Percentiles rank a stretch among this genome's conserved stretches.
Evolutionary conservation across 768 basidiomycete species (phyloP).

Genomic region (Lactifluus piperatus): DNA sequence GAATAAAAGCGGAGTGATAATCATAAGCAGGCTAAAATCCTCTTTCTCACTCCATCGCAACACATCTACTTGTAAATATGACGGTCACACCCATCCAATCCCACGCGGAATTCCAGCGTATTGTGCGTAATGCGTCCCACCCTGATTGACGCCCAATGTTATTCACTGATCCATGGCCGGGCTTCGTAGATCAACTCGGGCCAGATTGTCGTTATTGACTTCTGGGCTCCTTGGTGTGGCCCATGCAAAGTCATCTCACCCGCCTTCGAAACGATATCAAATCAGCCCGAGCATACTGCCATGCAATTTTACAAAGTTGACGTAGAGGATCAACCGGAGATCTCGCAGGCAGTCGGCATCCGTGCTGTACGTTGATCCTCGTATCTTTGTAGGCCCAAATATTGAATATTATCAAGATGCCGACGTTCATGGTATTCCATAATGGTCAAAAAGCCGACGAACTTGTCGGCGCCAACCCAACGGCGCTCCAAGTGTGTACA

Average conservation of each 20-base stretch:
- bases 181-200: slow-evolving; percentile 35
- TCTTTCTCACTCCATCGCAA: not conserved
- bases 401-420: slow-evolving; percentile 29
- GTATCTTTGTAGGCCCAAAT: not conserved
- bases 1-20: not conserved
- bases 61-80: not conserved
- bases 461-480: slow-evolving; percentile 42
- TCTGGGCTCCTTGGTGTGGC: slow-evolving; percentile 75
- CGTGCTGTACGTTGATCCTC: slow-evolving; percentile 43
- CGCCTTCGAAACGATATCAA: slow-evolving; percentile 49
- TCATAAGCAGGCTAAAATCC: no score
- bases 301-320: slow-evolving; percentile 68
- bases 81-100: not conserved
- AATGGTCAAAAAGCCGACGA: slow-evolving; percentile 29
- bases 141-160: not conserved
- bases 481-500: slow-evolving; percentile 31
- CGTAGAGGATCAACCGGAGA: slow-evolving; percentile 48
- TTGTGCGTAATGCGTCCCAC: slow-evolving; percentile 31
- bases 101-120: not conserved
- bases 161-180: not conserved
- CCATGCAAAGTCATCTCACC: slow-evolving; percentile 62
- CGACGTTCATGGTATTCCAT: slow-evolving; percentile 35
- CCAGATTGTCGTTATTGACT: slow-evolving; percentile 50
- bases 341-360: slow-evolving; percentile 50
- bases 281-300: slow-evolving; percentile 24